These are phyloP conservation scores for Raphanus raphanistrum DNA, from an alignment of 345 rosid genomes.

Conservation along the genomic window DNA sequence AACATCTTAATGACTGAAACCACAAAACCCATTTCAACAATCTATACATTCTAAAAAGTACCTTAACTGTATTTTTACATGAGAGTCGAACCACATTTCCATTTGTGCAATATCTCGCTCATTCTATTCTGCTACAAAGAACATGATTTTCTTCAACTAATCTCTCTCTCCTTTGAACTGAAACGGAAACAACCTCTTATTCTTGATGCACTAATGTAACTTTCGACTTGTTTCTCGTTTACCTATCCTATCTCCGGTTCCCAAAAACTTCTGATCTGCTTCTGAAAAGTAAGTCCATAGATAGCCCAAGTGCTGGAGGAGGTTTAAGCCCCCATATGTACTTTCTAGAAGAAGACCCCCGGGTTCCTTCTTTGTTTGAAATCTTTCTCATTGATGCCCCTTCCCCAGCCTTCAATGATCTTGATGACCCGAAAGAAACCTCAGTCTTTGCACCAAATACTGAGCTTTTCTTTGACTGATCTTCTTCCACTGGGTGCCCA, in stretches of 20 bases:
- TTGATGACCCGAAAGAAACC: conserved; percentile 46
- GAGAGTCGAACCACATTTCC: conserved; percentile 23
- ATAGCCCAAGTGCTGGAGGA: conserved; percentile 48
- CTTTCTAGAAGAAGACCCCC: conserved; percentile 49
- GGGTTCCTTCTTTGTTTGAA: conserved; percentile 45
- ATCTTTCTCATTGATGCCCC: conserved; percentile 51
- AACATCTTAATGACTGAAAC: not conserved
- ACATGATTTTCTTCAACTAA: conserved; percentile 22
- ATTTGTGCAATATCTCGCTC: conserved; percentile 11
- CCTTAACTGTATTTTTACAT: conserved; percentile 20
- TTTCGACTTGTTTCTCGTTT: not conserved
- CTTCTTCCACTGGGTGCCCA: conserved; percentile 49
- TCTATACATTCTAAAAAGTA: conserved; percentile 26
- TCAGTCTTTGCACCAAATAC: conserved; percentile 46
- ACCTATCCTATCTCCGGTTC: conserved; percentile 43
- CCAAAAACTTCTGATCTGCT: conserved; percentile 63
- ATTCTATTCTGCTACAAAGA: conserved; percentile 31
- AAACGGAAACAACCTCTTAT: conserved; percentile 17
- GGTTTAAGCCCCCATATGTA: conserved; percentile 57
- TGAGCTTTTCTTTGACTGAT: conserved; percentile 48
- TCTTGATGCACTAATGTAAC: conserved; percentile 11
- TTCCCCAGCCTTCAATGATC: conserved; percentile 42
- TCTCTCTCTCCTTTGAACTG: conserved; percentile 3
- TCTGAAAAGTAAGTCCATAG: conserved; percentile 57
- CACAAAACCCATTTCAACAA: conserved; percentile 19